These are phyloP conservation scores for Thermomyces lanuginosus DNA, from an alignment of 2,329 filamentous ascomycete species.

Conservation along the genomic window DNA sequence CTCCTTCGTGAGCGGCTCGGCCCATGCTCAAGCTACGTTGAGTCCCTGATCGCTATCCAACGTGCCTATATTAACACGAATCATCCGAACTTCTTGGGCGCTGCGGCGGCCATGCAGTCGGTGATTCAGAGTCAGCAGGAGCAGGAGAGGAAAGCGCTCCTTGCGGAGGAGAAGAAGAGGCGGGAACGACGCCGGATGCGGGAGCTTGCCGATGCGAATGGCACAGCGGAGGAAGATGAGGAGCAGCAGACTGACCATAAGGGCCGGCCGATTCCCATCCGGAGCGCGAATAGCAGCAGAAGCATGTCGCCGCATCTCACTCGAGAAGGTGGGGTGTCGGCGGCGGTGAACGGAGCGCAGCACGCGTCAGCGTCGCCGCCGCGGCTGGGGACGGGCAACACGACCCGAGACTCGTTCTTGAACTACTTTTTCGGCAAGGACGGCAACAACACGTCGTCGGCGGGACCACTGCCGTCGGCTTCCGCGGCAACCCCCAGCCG, in stretches of 20 bases:
- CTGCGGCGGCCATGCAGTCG: conserved; percentile 91
- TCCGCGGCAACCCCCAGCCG: conserved; percentile 30
- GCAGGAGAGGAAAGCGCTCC: conserved; percentile 63
- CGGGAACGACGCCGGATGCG: conserved; percentile 69
- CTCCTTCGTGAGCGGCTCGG: conserved; percentile 82
- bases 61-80: conserved; percentile 99
- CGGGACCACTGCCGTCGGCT: conserved; percentile 27
- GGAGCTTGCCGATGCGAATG: conserved; percentile 63
- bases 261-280: conserved; percentile 36
- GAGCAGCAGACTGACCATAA: conserved; percentile 48
- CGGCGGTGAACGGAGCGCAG: conserved; percentile 50
- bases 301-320: conserved; percentile 72
- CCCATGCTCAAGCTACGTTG: conserved; percentile 77
- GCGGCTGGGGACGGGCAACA: conserved; percentile 44
- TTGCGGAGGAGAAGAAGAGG: conserved; percentile 72
- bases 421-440: conserved; percentile 99
- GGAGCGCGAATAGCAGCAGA: conserved; percentile 45
- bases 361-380: conserved; percentile 47
- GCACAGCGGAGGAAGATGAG: conserved; percentile 49
- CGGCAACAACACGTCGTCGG: conserved; percentile 34
- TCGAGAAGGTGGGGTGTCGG: conserved; percentile 45
- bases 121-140: conserved; percentile 93
- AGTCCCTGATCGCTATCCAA: conserved; percentile 93
- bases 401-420: conserved; percentile 74
- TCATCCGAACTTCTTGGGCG: conserved; percentile 94